Percentiles rank a stretch among this genome's conserved stretches.
phyloP scores from a whole-genome alignment of 228 moss, liverwort and hornwort genomes.

The Sphagnum magellanicum region DNA sequence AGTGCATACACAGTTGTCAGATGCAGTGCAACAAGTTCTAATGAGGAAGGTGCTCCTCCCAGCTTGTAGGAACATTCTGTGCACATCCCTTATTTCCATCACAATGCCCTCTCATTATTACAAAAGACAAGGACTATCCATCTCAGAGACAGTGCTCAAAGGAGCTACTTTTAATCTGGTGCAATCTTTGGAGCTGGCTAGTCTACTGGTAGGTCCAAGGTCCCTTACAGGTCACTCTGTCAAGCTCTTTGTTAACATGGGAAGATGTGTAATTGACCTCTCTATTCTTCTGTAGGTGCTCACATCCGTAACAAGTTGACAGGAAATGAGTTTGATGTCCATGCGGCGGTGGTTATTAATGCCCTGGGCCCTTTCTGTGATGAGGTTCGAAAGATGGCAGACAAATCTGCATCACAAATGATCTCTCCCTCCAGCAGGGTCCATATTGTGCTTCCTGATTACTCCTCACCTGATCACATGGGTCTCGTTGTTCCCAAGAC shows the following conservation, averaged over 20 bases:
- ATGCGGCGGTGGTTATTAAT: constrained; percentile 79
- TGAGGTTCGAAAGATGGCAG: constrained; percentile 51
- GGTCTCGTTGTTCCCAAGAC: constrained; percentile 96
- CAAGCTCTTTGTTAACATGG: neutral
- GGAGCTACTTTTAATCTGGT: no score
- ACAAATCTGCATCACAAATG: constrained; percentile 38
- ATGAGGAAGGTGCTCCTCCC: no score
- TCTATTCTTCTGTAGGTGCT: constrained; percentile 16
- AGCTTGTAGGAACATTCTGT: no score
- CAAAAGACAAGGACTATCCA: no score
- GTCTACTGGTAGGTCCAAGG: no score
- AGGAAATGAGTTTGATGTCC: constrained; percentile 79
- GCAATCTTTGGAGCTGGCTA: no score
- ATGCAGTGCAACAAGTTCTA: no score
- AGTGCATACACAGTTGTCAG: no score
- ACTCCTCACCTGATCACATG: constrained; percentile 94
- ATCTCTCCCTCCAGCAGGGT: constrained; percentile 92
- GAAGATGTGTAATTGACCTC: neutral
- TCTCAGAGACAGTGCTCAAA: no score
- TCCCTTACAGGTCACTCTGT: neutral
- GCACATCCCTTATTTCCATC: no score
- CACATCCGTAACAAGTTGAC: constrained; percentile 71
- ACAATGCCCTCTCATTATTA: no score
- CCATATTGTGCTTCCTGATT: constrained; percentile 91
- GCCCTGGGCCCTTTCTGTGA: constrained; percentile 94